These are phyloP conservation scores for Phyllosticta paracitricarpa DNA, from an alignment of 2,329 filamentous ascomycete species.

Conservation along the genomic window DNA sequence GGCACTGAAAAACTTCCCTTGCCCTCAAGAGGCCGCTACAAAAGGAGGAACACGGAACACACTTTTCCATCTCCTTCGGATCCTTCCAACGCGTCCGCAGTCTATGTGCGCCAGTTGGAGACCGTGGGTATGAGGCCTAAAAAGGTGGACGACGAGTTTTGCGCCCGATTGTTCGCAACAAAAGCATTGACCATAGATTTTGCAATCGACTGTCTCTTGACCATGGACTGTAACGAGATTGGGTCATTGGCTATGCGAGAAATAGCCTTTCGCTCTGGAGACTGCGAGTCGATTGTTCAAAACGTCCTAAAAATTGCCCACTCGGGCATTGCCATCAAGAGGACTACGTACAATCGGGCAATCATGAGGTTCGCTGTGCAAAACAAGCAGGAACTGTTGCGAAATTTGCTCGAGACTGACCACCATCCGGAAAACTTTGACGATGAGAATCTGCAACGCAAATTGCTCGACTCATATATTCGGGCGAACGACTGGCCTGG, in stretches of 20 bases:
- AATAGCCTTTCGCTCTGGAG: constrained; percentile 56
- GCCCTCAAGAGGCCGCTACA: neutral
- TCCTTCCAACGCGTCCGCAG: neutral
- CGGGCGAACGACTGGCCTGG: constrained; percentile 40
- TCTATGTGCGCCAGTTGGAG: neutral
- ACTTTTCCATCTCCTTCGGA: neutral
- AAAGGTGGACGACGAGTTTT: constrained; percentile 50
- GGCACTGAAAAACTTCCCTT: neutral
- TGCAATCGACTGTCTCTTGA: constrained; percentile 57
- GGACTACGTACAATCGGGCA: constrained; percentile 55
- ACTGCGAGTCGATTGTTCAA: constrained; percentile 44
- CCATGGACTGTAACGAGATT: constrained; percentile 61
- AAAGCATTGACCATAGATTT: constrained; percentile 63
- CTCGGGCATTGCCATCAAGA: constrained; percentile 52
- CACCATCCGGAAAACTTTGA: constrained; percentile 56
- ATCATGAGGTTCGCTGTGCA: constrained; percentile 53
- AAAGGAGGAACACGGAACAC: neutral
- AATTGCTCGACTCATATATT: constrained; percentile 44
- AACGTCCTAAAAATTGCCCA: constrained; percentile 52
- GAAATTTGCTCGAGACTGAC: constrained; percentile 47
- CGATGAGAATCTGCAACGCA: constrained; percentile 44
- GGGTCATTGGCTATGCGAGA: constrained; percentile 70
- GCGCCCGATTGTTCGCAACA: constrained; percentile 73
- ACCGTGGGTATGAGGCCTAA: constrained; percentile 23
- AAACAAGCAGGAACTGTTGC: constrained; percentile 43